Percentiles rank a stretch among this genome's conserved stretches.
These are phyloP conservation scores for Solanum etuberosum DNA, from an alignment of 257 asterid species.

Conservation along the genomic window DNA sequence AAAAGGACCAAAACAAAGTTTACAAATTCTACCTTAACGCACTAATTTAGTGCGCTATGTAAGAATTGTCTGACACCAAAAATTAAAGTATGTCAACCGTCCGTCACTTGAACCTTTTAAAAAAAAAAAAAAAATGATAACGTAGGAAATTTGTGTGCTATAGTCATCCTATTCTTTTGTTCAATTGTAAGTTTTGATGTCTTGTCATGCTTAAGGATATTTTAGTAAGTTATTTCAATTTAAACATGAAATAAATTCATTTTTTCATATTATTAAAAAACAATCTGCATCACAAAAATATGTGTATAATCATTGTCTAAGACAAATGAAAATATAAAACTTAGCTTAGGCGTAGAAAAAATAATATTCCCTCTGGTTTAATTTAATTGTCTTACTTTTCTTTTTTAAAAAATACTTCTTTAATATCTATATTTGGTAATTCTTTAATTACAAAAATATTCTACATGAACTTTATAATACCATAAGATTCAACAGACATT, in stretches of 20 bases:
- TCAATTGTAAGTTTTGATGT: background rate
- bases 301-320: background rate
- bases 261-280: background rate
- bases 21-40: background rate
- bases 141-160: background rate
- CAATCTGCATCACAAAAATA: background rate
- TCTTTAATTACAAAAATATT: background rate
- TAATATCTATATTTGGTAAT: background rate
- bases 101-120: background rate
- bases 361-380: background rate
- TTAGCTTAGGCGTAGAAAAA: background rate
- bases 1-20: background rate
- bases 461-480: background rate
- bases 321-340: background rate
- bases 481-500: background rate
- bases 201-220: background rate
- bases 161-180: background rate
- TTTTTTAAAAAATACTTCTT: background rate
- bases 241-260: background rate
- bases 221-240: background rate
- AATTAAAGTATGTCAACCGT: background rate
- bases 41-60: background rate
- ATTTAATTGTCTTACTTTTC: background rate
- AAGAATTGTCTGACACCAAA: background rate
- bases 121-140: background rate